phyloP scores from a whole-genome alignment of 2,329 filamentous ascomycete species.

The Stachybotrys chlorohalonatus region DNA sequence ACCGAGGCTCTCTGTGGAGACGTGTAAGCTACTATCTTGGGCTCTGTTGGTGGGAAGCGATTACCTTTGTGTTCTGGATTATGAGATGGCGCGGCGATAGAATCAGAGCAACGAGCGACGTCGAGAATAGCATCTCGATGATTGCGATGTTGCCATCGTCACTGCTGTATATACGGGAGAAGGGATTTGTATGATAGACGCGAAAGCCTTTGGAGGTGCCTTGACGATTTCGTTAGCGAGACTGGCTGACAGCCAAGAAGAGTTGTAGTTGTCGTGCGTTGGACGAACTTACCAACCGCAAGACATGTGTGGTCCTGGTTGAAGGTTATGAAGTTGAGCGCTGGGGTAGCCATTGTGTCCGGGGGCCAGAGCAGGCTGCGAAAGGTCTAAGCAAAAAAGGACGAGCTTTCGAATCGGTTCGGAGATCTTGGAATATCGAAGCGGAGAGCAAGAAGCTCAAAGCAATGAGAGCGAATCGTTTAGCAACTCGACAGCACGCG shows the following conservation, averaged over 20 bases:
- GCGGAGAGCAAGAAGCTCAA: neutral
- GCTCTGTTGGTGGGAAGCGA: constrained; percentile 10
- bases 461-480: neutral
- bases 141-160: constrained; percentile 93
- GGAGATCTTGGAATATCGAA: neutral
- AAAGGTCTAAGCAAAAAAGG: neutral
- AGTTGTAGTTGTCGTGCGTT: neutral
- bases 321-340: constrained; percentile 97
- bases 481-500: neutral
- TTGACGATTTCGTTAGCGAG: constrained; percentile 22
- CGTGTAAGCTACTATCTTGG: constrained; percentile 6
- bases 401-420: neutral
- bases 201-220: constrained; percentile 91
- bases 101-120: constrained; percentile 88
- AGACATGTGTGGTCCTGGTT: constrained; percentile 98
- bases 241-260: neutral
- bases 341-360: constrained; percentile 52
- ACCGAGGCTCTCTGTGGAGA: constrained; percentile 54
- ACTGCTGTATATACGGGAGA: constrained; percentile 88
- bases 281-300: constrained; percentile 65
- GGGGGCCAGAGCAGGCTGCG: constrained; percentile 2
- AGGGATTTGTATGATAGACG: constrained; percentile 94
- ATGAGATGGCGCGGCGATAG: constrained; percentile 85
- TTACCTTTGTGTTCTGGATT: constrained; percentile 94
- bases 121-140: constrained; percentile 98